These are phyloP conservation scores for Globisporangium orthogonon DNA, from an alignment of 352 stramenopile genomes.

Conservation along the genomic window DNA sequence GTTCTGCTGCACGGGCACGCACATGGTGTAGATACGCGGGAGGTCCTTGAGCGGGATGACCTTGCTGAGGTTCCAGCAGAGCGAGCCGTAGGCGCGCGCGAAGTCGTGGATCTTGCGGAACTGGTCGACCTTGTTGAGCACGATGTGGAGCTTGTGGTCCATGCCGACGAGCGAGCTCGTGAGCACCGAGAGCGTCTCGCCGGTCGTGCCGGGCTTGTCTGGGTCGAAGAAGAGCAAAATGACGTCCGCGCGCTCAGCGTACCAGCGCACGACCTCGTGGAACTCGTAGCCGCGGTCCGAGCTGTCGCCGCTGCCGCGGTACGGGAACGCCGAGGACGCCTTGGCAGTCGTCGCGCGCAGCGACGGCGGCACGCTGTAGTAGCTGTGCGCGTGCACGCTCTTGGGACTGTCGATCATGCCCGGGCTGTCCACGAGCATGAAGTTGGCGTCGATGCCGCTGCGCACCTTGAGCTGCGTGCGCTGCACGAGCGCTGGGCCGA, in stretches of 20 bases:
- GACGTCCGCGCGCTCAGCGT: constrained; percentile 97
- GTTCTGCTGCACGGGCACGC: constrained; percentile 87
- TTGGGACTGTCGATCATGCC: constrained; percentile 99
- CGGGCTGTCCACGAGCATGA: constrained; percentile 98
- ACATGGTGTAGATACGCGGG: constrained; percentile 99
- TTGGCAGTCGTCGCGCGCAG: constrained; percentile 15
- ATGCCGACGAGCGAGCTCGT: constrained; percentile 95
- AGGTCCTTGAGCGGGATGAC: constrained; percentile 99
- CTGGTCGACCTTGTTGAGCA: constrained; percentile 99
- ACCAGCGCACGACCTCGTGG: constrained; percentile 95
- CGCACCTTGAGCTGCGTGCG: constrained; percentile 98
- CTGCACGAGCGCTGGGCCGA: constrained; percentile 97
- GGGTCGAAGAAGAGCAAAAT: constrained; percentile 99
- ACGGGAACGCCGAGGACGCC: constrained; percentile 15
- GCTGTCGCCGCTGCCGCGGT: constrained; percentile 37
- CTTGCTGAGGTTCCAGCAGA: constrained; percentile 99
- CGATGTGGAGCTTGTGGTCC: constrained; percentile 99
- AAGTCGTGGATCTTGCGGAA: constrained; percentile 99
- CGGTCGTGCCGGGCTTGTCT: constrained; percentile 98
- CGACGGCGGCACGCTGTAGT: constrained; percentile 31
- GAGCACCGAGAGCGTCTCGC: constrained; percentile 97
- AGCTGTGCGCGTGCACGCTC: constrained; percentile 53
- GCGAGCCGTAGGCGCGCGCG: constrained; percentile 96
- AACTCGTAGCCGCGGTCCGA: constrained; percentile 97
- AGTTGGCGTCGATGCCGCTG: constrained; percentile 90